Evolutionary conservation across 768 basidiomycete genomes (phyloP), one percentile per base, ranked within the genome.

Genomic region (Auriscalpium orientale): DNA sequence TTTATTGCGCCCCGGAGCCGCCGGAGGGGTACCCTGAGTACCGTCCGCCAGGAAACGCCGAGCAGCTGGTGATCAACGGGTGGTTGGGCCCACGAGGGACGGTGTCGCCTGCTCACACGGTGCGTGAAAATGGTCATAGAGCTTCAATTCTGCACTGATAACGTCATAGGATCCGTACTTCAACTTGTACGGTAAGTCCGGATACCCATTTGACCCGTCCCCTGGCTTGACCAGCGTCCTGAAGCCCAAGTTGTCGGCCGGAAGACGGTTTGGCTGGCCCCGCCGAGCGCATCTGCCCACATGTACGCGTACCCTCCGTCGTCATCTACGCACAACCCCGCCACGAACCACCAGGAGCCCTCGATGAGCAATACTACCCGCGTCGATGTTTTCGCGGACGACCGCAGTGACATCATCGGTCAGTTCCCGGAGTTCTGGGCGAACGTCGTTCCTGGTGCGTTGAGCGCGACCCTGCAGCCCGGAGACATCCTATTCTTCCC

Each of bases 261-360:
- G 33, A 98, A 98, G 72, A 89, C 85, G 7, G 81, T 98, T 21
- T 98, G 95, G 93, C 74, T 98, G 52, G 91, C 94, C 1, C 88
- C 91, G 6, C 89, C 93, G 8, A 63, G 68, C 3, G 65, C 72
- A 34, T 72, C 77, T 18, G 34, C 73, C 2, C 75, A 67, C 47
- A 87, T 98, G 89, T 79, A 85, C 64, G 75, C 83, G 1, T 80
- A 72, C 60, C 64, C 70, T 3, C 57, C 67, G n/a, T 53, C 61
- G 33, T 35, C 62, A 21, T 43, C 58, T 16, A 22, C 57, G 10
- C 70, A 70, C 49, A 73, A 77, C 58, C 71, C 75, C 0, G 74
- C 73, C 0, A 65, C 70, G 48, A 75, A 75, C 60, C 64, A 60
- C 28, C 66, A 70, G 33, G 72, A 71, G 56, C 76, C 79, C 7